Conservation (phyloP, 2,329 filamentous ascomycete genomes). For the Colletotrichum gloeosporioides region DNA sequence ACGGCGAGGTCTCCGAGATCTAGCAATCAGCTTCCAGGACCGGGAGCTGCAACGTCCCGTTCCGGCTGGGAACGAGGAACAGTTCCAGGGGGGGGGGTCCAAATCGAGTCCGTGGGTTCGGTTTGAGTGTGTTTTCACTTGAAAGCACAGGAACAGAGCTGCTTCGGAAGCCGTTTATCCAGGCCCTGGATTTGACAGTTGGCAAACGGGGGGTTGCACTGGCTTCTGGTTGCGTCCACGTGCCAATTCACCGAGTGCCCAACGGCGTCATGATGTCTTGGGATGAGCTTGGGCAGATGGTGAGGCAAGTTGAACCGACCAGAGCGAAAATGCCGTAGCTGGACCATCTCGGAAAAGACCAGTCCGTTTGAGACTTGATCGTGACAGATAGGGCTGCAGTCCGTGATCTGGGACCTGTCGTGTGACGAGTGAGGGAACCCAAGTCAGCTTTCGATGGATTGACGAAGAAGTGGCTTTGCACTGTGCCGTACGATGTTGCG, state of each 20-base stretch:
- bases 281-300: not conserved
- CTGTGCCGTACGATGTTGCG: not conserved
- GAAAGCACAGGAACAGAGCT: not conserved
- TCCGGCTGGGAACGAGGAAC: slow-evolving; percentile 4
- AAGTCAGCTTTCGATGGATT: not conserved
- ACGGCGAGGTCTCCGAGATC: slow-evolving; percentile 1
- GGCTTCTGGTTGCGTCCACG: not conserved
- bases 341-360: not conserved
- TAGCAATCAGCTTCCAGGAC: not conserved
- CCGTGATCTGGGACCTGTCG: not conserved
- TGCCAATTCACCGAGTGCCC: not conserved
- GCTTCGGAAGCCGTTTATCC: not conserved
- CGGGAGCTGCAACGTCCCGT: slow-evolving; percentile 9
- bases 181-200: not conserved
- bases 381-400: slow-evolving; percentile 15
- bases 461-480: not conserved
- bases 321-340: not conserved
- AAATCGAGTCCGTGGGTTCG: not conserved
- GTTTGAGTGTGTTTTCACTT: not conserved
- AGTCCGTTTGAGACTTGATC: not conserved
- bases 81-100: not conserved
- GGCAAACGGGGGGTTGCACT: slow-evolving; percentile 6
- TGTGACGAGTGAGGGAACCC: not conserved
- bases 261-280: not conserved
- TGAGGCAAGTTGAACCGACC: slow-evolving; percentile 1